phyloP scores from a whole-genome alignment of 2,329 filamentous ascomycete species.

The Fusarium dlaminii region DNA sequence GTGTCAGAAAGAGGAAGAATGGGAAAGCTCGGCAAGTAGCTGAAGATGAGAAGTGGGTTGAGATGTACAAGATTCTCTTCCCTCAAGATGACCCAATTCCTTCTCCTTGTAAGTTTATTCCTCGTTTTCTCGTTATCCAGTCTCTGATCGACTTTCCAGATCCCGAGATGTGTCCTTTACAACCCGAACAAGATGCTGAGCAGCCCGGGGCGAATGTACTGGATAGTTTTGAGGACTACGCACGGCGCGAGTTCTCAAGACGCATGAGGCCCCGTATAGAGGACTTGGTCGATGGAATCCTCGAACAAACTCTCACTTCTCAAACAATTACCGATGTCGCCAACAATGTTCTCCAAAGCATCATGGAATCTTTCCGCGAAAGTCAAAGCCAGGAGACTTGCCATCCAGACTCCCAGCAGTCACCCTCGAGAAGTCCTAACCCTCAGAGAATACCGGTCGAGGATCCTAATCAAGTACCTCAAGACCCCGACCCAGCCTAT shows the following conservation, averaged over 20 bases:
- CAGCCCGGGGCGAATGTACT: fast-evolving
- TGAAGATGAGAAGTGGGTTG: neutral
- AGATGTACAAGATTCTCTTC: neutral
- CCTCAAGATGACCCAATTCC: neutral
- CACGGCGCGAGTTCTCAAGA: neutral
- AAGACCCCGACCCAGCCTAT: no score
- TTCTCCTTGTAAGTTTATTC: neutral
- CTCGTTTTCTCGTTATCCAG: no score
- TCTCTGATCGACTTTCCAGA: no score
- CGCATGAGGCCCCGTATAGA: neutral
- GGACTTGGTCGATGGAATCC: neutral
- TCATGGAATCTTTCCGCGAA: neutral
- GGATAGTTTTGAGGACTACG: neutral
- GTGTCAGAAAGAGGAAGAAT: neutral
- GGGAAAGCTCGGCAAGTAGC: neutral
- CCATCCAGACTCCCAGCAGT: neutral
- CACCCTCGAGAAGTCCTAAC: neutral
- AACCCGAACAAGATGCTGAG: neutral
- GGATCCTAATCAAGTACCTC: neutral
- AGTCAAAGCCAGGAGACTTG: neutral
- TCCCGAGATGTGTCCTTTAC: neutral
- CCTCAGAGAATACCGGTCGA: fast-evolving
- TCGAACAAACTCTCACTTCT: neutral
- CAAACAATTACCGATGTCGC: neutral
- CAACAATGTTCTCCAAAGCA: neutral